A percentile compares a stretch with the other conserved stretches of the same genome.
Conservation (phyloP, 441 rosid genomes). For the Croton setiger region DNA sequence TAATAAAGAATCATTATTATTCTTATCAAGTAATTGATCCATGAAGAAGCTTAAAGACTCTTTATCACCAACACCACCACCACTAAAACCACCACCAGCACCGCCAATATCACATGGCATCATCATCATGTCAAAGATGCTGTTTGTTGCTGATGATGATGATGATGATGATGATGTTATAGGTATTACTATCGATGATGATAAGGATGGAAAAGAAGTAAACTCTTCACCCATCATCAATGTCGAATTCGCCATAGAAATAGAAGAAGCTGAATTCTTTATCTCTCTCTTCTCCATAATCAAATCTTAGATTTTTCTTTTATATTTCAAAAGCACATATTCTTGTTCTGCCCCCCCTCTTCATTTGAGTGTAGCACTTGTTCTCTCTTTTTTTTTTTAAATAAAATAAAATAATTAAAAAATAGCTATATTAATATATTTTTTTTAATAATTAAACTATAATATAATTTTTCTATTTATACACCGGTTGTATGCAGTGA, state of each 20-base stretch:
- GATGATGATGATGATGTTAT: slow-evolving; percentile 3
- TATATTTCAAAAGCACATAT: slow-evolving; percentile 26
- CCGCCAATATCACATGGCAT: slow-evolving; percentile 24
- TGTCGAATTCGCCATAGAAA: slow-evolving; percentile 46
- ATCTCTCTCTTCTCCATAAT: slow-evolving; percentile 43
- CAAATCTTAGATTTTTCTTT: not conserved
- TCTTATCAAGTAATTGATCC: slow-evolving; percentile 43
- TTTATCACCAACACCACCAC: slow-evolving; percentile 23
- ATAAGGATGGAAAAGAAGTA: slow-evolving; percentile 16
- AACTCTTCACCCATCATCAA: slow-evolving; percentile 32
- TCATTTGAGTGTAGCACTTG: slow-evolving; percentile 16
- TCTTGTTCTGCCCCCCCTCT: slow-evolving; percentile 19
- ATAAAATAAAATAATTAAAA: no score
- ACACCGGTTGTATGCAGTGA: no score
- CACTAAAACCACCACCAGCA: no score
- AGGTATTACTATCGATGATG: slow-evolving; percentile 4
- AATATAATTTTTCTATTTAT: no score
- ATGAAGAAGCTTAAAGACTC: slow-evolving; percentile 39
- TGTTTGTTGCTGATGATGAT: not conserved
- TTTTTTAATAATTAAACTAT: no score
- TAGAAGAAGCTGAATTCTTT: slow-evolving; percentile 21
- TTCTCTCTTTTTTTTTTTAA: slow-evolving; percentile 2
- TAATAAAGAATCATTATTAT: slow-evolving; percentile 49
- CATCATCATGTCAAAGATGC: slow-evolving; percentile 53
- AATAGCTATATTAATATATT: no score